Conservation (phyloP, 345 rosid species). For the Eucalyptus pauciflora region DNA sequence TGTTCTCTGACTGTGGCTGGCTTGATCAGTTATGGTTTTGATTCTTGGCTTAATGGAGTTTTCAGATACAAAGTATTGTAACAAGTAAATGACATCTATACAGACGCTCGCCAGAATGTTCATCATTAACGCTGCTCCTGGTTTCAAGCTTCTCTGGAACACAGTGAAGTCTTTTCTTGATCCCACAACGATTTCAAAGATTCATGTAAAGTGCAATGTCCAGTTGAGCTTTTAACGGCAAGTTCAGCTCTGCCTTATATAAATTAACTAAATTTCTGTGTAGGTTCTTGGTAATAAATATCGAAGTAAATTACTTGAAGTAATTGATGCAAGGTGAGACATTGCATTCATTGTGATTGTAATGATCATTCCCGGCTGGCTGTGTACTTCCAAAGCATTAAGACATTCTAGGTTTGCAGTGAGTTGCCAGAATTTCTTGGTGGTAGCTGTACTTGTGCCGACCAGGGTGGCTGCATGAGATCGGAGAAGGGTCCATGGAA, state of each 20-base stretch:
- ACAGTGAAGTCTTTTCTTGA: constrained; percentile 75
- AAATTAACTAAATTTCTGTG: background rate
- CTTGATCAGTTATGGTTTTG: background rate
- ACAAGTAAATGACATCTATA: background rate
- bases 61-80: background rate
- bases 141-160: constrained; percentile 72
- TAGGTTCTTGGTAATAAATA: constrained; percentile 93
- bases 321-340: constrained; percentile 75
- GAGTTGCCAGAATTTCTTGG: constrained; percentile 96
- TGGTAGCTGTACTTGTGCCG: constrained; percentile 76
- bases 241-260: background rate
- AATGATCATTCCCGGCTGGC: background rate
- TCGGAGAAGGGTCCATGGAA: constrained; percentile 98
- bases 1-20: background rate
- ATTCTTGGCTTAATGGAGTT: background rate
- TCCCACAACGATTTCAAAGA: constrained; percentile 94
- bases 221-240: background rate
- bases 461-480: constrained; percentile 88
- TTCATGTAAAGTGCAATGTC: constrained; percentile 37
- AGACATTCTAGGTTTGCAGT: constrained; percentile 20
- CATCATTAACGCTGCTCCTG: constrained; percentile 84
- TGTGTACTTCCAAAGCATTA: background rate
- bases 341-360: background rate
- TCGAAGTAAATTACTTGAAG: constrained; percentile 77
- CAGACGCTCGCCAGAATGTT: constrained; percentile 90